Percentiles rank a stretch among this genome's conserved stretches.
Conservation (phyloP, 2,329 filamentous ascomycete species). For the Claviceps sp. region DNA sequence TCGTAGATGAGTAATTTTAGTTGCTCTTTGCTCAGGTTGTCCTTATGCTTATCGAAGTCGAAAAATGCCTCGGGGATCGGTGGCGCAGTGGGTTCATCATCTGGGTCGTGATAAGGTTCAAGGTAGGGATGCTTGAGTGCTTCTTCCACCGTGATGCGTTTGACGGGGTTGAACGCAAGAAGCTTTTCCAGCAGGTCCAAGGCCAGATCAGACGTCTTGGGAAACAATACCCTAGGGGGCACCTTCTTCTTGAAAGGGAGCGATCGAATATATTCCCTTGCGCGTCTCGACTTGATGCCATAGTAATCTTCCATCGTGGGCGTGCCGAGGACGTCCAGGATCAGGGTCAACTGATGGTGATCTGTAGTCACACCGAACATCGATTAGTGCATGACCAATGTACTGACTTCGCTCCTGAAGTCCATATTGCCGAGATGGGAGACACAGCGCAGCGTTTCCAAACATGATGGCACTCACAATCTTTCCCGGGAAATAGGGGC, state of each 20-base stretch:
- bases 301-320: constrained; percentile 99
- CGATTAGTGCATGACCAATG: background rate
- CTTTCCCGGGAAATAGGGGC: constrained; percentile 94
- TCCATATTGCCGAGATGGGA: background rate
- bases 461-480: constrained; percentile 49
- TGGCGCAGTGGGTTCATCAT: constrained; percentile 92
- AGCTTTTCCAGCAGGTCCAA: constrained; percentile 91
- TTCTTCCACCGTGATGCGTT: constrained; percentile 96
- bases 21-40: constrained; percentile 95
- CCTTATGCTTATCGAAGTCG: constrained; percentile 99
- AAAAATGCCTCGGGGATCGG: constrained; percentile 99
- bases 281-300: constrained; percentile 95
- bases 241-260: constrained; percentile 99
- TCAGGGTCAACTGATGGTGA: constrained; percentile 94
- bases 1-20: constrained; percentile 95
- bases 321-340: constrained; percentile 91
- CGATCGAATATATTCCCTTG: constrained; percentile 94
- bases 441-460: background rate
- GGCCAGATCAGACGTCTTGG: constrained; percentile 95
- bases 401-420: background rate
- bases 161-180: constrained; percentile 93
- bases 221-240: constrained; percentile 91
- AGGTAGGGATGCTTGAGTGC: constrained; percentile 95
- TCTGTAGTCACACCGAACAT: constrained; percentile 38
- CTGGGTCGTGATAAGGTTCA: constrained; percentile 96